These are phyloP conservation scores for Solanum microdontum DNA, from an alignment of 257 asterid genomes.

Conservation along the genomic window DNA sequence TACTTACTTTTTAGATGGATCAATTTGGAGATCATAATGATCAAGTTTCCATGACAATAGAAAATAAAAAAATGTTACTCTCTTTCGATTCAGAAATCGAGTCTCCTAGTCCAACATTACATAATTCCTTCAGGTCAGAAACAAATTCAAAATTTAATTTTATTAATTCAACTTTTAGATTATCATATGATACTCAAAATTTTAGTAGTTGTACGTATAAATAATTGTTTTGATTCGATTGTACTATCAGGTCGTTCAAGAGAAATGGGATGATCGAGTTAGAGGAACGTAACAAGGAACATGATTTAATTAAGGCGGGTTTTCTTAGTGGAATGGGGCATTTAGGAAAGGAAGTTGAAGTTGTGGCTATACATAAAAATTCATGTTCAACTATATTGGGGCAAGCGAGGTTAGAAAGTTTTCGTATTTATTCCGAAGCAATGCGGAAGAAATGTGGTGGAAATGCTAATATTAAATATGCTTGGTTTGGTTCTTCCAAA, in stretches of 20 bases:
- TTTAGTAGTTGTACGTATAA: background rate
- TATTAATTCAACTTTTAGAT: background rate
- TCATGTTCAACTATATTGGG: conserved; percentile 6
- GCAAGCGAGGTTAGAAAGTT: conserved; percentile 16
- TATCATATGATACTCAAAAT: background rate
- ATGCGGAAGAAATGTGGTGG: conserved; percentile 33
- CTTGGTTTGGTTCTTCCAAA: conserved; percentile 38
- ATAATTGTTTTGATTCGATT: background rate
- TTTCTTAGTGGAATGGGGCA: conserved; percentile 15
- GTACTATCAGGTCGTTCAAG: background rate
- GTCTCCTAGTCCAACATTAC: background rate
- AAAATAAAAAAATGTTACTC: background rate
- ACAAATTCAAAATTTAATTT: background rate
- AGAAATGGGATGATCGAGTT: conserved; percentile 18
- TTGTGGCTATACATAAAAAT: conserved; percentile 22
- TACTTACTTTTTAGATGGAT: background rate
- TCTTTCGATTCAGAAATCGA: background rate
- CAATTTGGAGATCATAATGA: background rate
- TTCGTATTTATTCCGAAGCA: conserved; percentile 17
- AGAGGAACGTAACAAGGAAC: conserved; percentile 6
- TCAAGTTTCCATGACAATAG: background rate
- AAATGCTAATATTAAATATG: conserved; percentile 27
- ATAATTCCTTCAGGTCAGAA: background rate
- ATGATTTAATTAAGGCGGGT: background rate
- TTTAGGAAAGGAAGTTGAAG: conserved; percentile 1